Conservation (phyloP, 208 protist genomes). For the Acanthamoeba triangularis region DNA sequence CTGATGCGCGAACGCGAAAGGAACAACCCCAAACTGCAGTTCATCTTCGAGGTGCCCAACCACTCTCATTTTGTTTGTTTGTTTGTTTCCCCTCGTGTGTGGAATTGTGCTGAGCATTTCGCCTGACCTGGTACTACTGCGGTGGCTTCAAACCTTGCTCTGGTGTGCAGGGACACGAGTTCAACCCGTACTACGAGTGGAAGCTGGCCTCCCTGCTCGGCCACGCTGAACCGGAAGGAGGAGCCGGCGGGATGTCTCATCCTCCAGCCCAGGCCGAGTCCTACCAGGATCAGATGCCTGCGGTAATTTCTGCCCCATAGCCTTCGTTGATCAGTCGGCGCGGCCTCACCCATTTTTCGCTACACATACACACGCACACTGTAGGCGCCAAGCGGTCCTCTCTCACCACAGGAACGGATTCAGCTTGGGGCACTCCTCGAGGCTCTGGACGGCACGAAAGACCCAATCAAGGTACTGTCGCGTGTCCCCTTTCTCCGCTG, state of each 20-base stretch:
- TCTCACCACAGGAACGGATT: slow-evolving; percentile 33
- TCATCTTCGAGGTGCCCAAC: slow-evolving; percentile 26
- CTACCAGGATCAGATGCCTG: slow-evolving; percentile 2
- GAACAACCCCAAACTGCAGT: slow-evolving; percentile 78
- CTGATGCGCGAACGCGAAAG: slow-evolving; percentile 70
- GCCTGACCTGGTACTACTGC: too few relatives aligned
- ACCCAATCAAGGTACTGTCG: slow-evolving; percentile 73
- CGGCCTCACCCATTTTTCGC: too few relatives aligned
- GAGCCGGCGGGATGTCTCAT: not conserved
- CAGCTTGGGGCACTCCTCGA: slow-evolving; percentile 15
- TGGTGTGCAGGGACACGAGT: slow-evolving; percentile 2
- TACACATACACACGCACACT: too few relatives aligned
- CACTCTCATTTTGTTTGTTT: not conserved
- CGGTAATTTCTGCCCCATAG: not conserved
- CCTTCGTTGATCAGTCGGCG: not conserved
- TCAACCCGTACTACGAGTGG: slow-evolving; percentile 60
- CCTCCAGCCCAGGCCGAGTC: not conserved
- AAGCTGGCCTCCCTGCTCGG: slow-evolving; percentile 34
- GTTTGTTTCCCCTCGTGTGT: too few relatives aligned
- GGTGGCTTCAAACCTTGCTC: not conserved
- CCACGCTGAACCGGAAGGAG: not conserved
- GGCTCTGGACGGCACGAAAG: slow-evolving; percentile 64
- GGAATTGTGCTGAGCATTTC: not conserved
- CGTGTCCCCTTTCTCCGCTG: not conserved
- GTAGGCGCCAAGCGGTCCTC: not conserved